phyloP scores from a whole-genome alignment of 169 alveolate genomes.

The Eimeria praecox region DNA sequence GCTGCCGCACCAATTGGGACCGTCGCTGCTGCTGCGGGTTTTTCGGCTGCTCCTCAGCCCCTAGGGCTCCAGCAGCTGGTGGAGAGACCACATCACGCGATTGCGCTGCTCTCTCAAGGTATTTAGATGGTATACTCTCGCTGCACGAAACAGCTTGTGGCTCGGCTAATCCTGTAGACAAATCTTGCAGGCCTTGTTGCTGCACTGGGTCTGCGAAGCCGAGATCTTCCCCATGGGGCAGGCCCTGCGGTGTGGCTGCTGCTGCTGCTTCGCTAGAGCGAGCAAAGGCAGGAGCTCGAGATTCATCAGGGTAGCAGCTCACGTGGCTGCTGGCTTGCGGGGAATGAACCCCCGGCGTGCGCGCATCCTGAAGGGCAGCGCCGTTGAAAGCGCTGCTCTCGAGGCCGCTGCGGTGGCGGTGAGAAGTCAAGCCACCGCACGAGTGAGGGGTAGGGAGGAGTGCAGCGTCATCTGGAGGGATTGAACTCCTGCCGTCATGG shows the following conservation, averaged over 20 bases:
- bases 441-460: background rate
- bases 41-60: background rate
- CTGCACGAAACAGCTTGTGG: background rate
- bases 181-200: background rate
- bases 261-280: background rate
- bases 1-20: slow-evolving; percentile 13
- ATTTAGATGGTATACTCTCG: background rate
- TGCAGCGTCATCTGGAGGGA: background rate
- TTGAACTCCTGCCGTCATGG: background rate
- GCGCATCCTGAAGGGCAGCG: background rate
- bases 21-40: slow-evolving; percentile 6
- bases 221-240: background rate
- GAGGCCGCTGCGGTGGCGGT: slow-evolving; percentile 5
- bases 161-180: background rate
- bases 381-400: background rate
- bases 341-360: background rate
- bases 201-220: background rate
- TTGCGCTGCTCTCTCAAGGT: background rate
- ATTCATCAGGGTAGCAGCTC: background rate
- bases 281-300: background rate
- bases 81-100: slow-evolving; percentile 3
- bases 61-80: background rate
- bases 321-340: background rate
- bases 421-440: background rate
- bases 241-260: background rate